Conservation (phyloP, 2,329 filamentous ascomycete species). For the Stemphylium beticola region DNA sequence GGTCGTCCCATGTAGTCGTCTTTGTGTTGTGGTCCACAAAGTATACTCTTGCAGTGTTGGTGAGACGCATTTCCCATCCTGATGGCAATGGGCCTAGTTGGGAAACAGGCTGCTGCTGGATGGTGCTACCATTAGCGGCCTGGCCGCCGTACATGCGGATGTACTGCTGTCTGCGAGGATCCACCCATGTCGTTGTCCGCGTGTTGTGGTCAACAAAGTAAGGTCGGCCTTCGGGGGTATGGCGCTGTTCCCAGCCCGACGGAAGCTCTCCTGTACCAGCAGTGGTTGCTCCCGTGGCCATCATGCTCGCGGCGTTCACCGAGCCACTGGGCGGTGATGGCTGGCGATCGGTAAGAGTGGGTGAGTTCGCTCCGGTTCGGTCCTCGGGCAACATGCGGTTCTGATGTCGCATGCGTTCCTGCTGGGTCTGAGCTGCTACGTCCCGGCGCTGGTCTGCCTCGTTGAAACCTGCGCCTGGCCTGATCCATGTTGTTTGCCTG, state of each 20-base stretch:
- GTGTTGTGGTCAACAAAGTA: slow-evolving; percentile 99
- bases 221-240: slow-evolving; percentile 89
- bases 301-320: slow-evolving; percentile 77
- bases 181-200: slow-evolving; percentile 97
- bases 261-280: slow-evolving; percentile 94
- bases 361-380: slow-evolving; percentile 89
- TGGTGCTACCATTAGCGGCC: slow-evolving; percentile 74
- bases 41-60: slow-evolving; percentile 96
- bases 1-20: slow-evolving; percentile 99
- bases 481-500: slow-evolving; percentile 93
- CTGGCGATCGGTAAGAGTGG: slow-evolving; percentile 68
- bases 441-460: slow-evolving; percentile 77
- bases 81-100: slow-evolving; percentile 94
- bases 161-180: slow-evolving; percentile 95
- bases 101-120: slow-evolving; percentile 96
- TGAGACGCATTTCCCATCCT: slow-evolving; percentile 99
- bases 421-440: slow-evolving; percentile 87
- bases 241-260: slow-evolving; percentile 93
- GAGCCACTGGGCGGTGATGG: slow-evolving; percentile 47
- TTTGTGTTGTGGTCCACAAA: slow-evolving; percentile 99
- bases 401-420: slow-evolving; percentile 91
- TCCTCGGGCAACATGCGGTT: slow-evolving; percentile 96
- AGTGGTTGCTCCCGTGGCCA: slow-evolving; percentile 93
- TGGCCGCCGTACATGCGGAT: slow-evolving; percentile 98
- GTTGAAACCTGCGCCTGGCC: slow-evolving; percentile 80